Conservation (phyloP, 1,139 yeast species). For the Hyphopichia khmerensis region DNA sequence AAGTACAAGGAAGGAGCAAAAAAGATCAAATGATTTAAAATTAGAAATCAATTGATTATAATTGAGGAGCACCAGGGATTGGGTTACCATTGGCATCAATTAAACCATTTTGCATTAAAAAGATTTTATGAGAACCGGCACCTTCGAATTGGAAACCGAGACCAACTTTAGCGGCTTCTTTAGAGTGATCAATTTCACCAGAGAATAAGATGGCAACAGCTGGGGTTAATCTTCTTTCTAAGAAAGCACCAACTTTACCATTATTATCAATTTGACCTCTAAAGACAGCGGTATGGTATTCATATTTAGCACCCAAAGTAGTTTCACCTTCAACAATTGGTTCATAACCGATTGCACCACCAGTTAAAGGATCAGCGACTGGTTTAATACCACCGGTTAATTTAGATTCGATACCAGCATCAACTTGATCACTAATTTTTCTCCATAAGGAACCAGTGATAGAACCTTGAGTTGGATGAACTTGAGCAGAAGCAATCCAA, state of each 20-base stretch:
- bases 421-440: constrained; percentile 86
- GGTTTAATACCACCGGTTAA: constrained; percentile 78
- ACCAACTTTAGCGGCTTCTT: constrained; percentile 82
- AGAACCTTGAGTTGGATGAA: constrained; percentile 89
- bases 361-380: constrained; percentile 76
- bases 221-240: constrained; percentile 93
- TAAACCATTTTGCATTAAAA: constrained; percentile 76
- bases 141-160: constrained; percentile 93
- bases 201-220: constrained; percentile 85
- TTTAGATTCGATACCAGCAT: constrained; percentile 95
- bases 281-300: constrained; percentile 93
- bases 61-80: constrained; percentile 67
- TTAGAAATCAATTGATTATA: no score
- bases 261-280: constrained; percentile 92
- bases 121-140: constrained; percentile 88
- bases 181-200: constrained; percentile 88
- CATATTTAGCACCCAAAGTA: constrained; percentile 95
- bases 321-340: constrained; percentile 90
- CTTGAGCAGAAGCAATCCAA: constrained; percentile 94
- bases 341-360: constrained; percentile 76
- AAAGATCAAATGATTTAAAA: no score
- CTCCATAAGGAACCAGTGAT: constrained; percentile 91
- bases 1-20: no score
- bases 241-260: constrained; percentile 87
- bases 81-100: constrained; percentile 81